Evolutionary conservation across 352 stramenopile species (phyloP), one percentile per base, ranked within the genome.

Genomic region (Pythium biforme): DNA sequence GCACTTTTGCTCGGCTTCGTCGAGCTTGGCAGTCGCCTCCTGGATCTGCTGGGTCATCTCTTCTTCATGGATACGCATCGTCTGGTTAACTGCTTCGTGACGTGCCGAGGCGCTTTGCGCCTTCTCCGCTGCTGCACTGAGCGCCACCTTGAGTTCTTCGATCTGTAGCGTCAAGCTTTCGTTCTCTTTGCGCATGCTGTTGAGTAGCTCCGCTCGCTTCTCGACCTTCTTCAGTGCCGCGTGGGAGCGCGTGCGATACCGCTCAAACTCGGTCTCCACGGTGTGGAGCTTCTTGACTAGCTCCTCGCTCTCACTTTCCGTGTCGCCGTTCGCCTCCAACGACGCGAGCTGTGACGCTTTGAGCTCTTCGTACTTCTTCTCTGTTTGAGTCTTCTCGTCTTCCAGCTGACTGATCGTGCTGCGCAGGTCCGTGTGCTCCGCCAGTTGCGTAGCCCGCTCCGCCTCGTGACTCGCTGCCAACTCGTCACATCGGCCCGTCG

Each of bases 141-240:
- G 31, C 31, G 31, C 31, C 51, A 29, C 11, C 11, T 59, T 51
- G 22, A 56, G 12, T 6, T 46, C 33, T 22, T 14, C 34, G 11
- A 55, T 34, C 17, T 45, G 20, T 14, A 43, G 19, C 5, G 34
- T 22, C 20, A 91, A 55, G 27, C 39, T 45, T 27, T 89, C 81
- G 22, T 90, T 92, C 53, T 90, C 84, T 33, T 85, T 89, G 17
- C 75, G 77, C 84, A 92, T 94, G 14, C 74, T 74, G 48, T 94
- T 94, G 27, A 94, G 69, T 19, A 94, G 56, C 56, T 92, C 82
- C 11, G 83, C 77, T 26, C 85, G 77, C 56, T 89, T 92, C 62
- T 94, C 85, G 37, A 92, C 75, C 59, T 92, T 92, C 64, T 92
- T 92, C 4, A 94, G 55, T 2, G 85, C 85, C 1, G 85, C 74